phyloP scores from a whole-genome alignment of 2,329 filamentous ascomycete species.

The Stagonosporopsis cucurbitacearum region DNA sequence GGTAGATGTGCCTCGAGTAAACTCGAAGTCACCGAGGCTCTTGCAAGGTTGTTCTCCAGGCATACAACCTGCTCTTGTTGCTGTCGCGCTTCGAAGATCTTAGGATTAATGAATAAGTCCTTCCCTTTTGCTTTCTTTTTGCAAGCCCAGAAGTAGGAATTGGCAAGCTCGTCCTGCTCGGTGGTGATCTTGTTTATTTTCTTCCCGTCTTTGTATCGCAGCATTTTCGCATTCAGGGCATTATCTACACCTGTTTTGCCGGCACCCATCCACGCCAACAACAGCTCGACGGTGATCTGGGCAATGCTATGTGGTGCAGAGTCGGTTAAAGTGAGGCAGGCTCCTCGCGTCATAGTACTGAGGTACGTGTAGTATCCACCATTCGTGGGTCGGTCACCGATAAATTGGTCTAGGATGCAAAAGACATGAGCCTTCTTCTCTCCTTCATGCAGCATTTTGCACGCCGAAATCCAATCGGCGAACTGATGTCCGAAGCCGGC shows the following conservation, averaged over 20 bases:
- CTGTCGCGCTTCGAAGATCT: background rate
- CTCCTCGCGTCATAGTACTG: slow-evolving; percentile 52
- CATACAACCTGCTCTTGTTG: background rate
- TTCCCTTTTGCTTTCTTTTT: background rate
- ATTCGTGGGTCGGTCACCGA: slow-evolving; percentile 3
- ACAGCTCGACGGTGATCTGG: slow-evolving; percentile 51
- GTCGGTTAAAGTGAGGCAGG: slow-evolving; percentile 45
- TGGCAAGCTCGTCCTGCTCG: slow-evolving; percentile 23
- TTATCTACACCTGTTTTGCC: slow-evolving; percentile 25
- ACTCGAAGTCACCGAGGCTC: slow-evolving; percentile 21
- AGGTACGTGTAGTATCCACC: slow-evolving; percentile 53
- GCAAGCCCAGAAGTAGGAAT: slow-evolving; percentile 28
- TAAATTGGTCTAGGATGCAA: slow-evolving; percentile 46
- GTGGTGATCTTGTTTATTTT: slow-evolving; percentile 27
- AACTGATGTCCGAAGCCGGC: slow-evolving; percentile 49
- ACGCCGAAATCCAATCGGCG: slow-evolving; percentile 54
- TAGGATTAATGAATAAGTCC: background rate
- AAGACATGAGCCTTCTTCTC: slow-evolving; percentile 55
- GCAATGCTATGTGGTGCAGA: slow-evolving; percentile 46
- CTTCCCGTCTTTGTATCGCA: slow-evolving; percentile 25
- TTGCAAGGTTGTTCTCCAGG: slow-evolving; percentile 23
- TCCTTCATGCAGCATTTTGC: slow-evolving; percentile 44
- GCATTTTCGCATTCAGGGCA: slow-evolving; percentile 23
- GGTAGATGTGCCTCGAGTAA: slow-evolving; percentile 44
- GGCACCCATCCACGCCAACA: slow-evolving; percentile 56